Evolutionary conservation across 2,329 filamentous ascomycete species (phyloP).

Genomic region (Mycogone perniciosa): DNA sequence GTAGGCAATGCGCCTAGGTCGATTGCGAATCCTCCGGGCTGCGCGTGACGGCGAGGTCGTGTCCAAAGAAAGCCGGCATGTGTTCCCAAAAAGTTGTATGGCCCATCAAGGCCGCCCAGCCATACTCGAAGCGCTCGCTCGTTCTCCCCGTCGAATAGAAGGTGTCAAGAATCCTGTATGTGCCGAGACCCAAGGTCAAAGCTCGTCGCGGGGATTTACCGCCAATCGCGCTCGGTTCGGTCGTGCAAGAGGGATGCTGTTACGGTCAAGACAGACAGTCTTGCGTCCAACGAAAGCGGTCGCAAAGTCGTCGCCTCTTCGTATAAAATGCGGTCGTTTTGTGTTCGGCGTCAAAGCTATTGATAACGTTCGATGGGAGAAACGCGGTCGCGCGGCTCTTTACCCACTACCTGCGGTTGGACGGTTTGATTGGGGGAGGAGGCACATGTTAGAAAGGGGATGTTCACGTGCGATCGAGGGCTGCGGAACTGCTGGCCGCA

Average conservation of each 20-base stretch:
- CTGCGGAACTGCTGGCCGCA: constrained; percentile 1
- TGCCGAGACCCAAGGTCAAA: constrained; percentile 5
- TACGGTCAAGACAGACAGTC: too few species aligned
- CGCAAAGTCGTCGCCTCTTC: not conserved
- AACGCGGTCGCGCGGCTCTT: constrained; percentile 18
- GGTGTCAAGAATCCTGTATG: not conserved
- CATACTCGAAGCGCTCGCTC: constrained; percentile 13
- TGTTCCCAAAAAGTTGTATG: not conserved
- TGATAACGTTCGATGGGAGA: constrained; percentile 3
- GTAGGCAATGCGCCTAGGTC: constrained; percentile 23
- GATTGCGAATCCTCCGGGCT: constrained; percentile 3
- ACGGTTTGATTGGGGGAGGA: constrained; percentile 13
- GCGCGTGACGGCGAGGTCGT: not conserved
- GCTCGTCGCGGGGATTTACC: not conserved
- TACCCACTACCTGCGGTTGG: constrained; percentile 3
- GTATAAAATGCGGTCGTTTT: not conserved
- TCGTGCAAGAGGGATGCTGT: too few species aligned
- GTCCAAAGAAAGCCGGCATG: constrained; percentile 4
- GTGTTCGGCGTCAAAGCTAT: not conserved
- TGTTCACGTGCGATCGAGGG: constrained; percentile 13
- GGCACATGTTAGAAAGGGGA: constrained; percentile 6
- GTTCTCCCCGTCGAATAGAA: not conserved
- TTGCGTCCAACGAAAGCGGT: not conserved
- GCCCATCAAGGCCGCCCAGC: constrained; percentile 11
- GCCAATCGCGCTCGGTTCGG: too few species aligned